Conservation (phyloP, 2,329 filamentous ascomycete genomes). For the Exophiala xenobiotica region DNA sequence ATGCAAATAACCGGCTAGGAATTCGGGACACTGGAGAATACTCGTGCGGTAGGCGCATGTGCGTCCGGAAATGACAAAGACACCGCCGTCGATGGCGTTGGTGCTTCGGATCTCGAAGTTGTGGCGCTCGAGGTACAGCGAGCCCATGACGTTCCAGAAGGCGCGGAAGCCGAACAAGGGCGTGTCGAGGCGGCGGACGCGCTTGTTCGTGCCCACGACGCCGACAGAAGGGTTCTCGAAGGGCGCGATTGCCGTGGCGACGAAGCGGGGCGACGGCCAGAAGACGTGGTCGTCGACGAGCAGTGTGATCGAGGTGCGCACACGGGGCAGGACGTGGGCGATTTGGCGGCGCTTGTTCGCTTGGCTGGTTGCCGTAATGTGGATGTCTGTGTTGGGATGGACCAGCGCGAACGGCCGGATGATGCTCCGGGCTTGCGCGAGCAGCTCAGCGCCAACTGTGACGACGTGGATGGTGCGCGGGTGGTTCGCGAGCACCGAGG, state of each 20-base stretch:
- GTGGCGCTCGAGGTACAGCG: constrained; percentile 60
- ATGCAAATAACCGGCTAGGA: constrained; percentile 47
- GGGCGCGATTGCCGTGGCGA: constrained; percentile 44
- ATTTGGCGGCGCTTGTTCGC: constrained; percentile 55
- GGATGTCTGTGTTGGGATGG: constrained; percentile 22
- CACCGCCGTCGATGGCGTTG: constrained; percentile 58
- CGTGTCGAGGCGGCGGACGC: constrained; percentile 43
- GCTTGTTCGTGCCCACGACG: constrained; percentile 58
- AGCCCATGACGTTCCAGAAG: constrained; percentile 57
- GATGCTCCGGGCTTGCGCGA: constrained; percentile 11
- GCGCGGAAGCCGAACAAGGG: constrained; percentile 23
- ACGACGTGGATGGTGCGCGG: constrained; percentile 47
- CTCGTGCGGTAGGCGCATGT: constrained; percentile 53
- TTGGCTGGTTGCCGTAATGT: constrained; percentile 34
- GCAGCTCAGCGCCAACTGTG: constrained; percentile 41
- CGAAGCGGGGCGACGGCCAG: constrained; percentile 45
- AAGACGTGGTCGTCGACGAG: constrained; percentile 56
- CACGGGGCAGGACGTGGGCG: constrained; percentile 38
- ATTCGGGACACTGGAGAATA: constrained; percentile 49
- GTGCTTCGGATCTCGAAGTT: constrained; percentile 61
- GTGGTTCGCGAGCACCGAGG: constrained; percentile 40
- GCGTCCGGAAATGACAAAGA: constrained; percentile 59
- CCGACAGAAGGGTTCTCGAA: constrained; percentile 52
- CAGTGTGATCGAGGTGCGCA: constrained; percentile 46
- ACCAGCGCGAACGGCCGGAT: not conserved